phyloP scores from a whole-genome alignment of 164 flowering plant genomes.

The Sextonia rubra region DNA sequence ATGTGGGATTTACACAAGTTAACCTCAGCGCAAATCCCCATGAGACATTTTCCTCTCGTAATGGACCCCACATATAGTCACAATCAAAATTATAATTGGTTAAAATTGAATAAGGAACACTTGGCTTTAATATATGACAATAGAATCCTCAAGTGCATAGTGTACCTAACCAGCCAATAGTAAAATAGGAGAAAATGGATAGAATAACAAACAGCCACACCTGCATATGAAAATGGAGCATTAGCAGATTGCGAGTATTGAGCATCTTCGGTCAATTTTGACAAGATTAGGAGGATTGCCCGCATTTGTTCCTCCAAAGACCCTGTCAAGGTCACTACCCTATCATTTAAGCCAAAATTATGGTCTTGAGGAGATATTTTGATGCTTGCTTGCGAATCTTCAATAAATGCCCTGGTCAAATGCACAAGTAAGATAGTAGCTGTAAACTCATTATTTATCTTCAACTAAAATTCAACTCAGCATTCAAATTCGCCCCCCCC shows the following conservation, averaged over 20 bases:
- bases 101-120: too few relatives aligned
- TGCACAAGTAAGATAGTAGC: neutral
- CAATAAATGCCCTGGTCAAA: constrained; percentile 81
- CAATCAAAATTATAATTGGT: too few relatives aligned
- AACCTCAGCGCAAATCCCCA: too few relatives aligned
- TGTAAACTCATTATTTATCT: too few relatives aligned
- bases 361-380: constrained; percentile 91
- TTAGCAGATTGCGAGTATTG: constrained; percentile 68
- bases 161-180: neutral
- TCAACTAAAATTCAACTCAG: too few relatives aligned
- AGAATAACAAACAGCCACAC: constrained; percentile 24
- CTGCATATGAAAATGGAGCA: constrained; percentile 84
- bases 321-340: constrained; percentile 83
- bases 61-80: too few relatives aligned
- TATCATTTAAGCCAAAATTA: constrained; percentile 70
- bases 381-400: constrained; percentile 86
- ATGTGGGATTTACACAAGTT: too few relatives aligned
- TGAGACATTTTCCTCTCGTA: too few relatives aligned
- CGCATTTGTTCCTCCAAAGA: constrained; percentile 78
- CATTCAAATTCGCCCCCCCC: too few relatives aligned
- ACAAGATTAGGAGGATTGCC: constrained; percentile 66
- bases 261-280: constrained; percentile 74
- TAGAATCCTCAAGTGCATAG: neutral
- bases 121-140: too few relatives aligned
- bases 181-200: neutral